Base-by-base conservation (phyloP, 345 rosid genomes). In the Citrus hindsii region DNA sequence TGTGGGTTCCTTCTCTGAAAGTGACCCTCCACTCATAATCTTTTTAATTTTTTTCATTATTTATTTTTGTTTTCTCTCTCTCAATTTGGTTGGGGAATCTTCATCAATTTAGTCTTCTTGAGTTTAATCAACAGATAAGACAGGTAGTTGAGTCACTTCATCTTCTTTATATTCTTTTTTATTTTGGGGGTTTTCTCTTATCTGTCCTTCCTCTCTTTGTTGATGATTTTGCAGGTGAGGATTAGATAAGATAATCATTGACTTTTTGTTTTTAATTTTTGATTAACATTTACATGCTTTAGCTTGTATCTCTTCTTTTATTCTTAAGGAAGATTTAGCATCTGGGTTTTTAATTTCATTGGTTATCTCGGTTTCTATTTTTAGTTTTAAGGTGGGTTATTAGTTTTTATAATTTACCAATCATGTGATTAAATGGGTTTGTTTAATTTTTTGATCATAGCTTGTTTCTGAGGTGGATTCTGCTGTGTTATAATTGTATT, bases 101-200 rank as follows among this genome's bases (percentile, higher is more conserved):
- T 73, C 62, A 76, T 60, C 65, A 64, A 82, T 75, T 79, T 51
- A 37, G 67, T 6, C 59, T 48, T 53, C 42, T n/a, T 22, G 65
- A 65, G 72, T 62, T 71, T 53, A 74, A 80, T 83, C 80, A 77
- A 51, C 19, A 76, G 74, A 79, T 60, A 84, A 88, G 85, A 75
- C 77, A 69, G 83, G 87, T 85, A 63, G 91, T 87, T 83, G 88
- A 77, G 85, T 87, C 89, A 80, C 82, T 80, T 75, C 69, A 48
- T 61, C 67, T 60, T 67, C n/a, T n/a, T 71, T 33, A 32, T 46
- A 46, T 46, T 13, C 9, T 35, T 76, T 68, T 46, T 27, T 56
- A 14, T 68, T 46, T 63, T 42, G 19, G 27, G n/a, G 58, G 51
- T 12, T 7, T 24, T 46, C 60, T 75, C 71, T 76, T 61, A 9